Conservation (phyloP, 169 alveolate species). For the Babesia bigemina region DNA sequence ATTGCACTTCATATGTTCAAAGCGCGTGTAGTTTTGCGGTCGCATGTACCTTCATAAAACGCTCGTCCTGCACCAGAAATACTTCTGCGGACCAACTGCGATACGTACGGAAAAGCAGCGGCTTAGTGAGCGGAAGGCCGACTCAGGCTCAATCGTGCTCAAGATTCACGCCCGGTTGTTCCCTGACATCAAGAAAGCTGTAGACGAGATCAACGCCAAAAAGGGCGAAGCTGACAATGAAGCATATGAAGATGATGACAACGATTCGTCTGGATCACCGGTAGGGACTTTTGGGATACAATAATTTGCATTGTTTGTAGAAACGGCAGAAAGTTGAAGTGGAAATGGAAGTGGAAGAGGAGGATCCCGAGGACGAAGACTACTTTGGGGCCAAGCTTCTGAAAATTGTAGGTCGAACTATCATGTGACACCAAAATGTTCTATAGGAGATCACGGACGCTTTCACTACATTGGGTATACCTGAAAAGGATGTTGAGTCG, state of each 20-base stretch:
- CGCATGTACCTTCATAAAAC: slow-evolving; percentile 81
- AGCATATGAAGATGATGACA: slow-evolving; percentile 25
- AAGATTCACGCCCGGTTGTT: slow-evolving; percentile 74
- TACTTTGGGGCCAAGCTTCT: not conserved
- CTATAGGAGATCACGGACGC: slow-evolving; percentile 12
- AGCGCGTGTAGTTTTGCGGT: slow-evolving; percentile 76
- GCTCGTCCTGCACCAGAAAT: slow-evolving; percentile 80
- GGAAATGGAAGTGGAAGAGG: no score
- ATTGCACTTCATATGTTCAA: not conserved
- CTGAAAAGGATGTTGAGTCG: not conserved
- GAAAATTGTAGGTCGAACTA: slow-evolving; percentile 11
- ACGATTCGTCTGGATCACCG: not conserved
- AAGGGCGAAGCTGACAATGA: slow-evolving; percentile 38
- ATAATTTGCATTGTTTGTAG: not conserved
- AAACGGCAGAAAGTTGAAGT: not conserved
- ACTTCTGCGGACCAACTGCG: slow-evolving; percentile 91
- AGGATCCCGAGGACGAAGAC: not conserved
- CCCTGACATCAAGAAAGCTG: slow-evolving; percentile 68
- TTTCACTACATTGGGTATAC: slow-evolving; percentile 17
- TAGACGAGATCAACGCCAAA: slow-evolving; percentile 13
- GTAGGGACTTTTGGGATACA: not conserved
- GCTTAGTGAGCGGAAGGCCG: slow-evolving; percentile 74
- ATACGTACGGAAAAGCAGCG: slow-evolving; percentile 85
- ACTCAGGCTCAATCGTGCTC: slow-evolving; percentile 52
- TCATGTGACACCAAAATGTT: not conserved